Evolutionary conservation across 2,329 filamentous ascomycete genomes (phyloP).

Genomic region (Didymella segeticola): DNA sequence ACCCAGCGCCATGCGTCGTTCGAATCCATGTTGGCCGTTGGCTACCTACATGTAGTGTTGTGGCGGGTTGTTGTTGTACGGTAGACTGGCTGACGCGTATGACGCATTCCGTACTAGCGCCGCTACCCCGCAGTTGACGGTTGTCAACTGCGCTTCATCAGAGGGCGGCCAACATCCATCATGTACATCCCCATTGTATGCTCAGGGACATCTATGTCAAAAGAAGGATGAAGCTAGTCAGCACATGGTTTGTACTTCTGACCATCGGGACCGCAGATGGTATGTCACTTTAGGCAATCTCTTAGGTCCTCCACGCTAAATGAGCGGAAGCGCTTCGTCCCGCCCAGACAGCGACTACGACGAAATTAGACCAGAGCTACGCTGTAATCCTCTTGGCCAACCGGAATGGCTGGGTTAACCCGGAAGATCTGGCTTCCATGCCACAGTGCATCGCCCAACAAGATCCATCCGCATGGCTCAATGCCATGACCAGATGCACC

Average conservation of each 20-base stretch:
- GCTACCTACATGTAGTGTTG: no score
- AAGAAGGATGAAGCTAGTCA: neutral
- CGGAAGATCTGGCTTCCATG: conserved; percentile 44
- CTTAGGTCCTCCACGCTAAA: neutral
- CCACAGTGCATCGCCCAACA: conserved; percentile 48
- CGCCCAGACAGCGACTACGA: neutral
- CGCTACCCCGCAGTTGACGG: neutral
- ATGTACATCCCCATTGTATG: neutral
- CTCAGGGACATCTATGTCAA: neutral
- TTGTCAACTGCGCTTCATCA: neutral
- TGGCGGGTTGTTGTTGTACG: no score
- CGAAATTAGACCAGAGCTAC: neutral
- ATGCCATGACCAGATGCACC: conserved; percentile 42
- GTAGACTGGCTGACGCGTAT: no score
- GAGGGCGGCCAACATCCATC: no score
- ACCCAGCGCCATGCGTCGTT: no score
- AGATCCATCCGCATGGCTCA: conserved; percentile 40
- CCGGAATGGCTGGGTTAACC: conserved; percentile 42
- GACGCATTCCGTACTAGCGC: no score
- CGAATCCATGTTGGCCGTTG: no score
- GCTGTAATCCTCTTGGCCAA: neutral
- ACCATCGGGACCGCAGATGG: neutral
- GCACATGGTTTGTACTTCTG: neutral
- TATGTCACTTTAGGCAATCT: neutral
- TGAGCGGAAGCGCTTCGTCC: neutral